Conservation (phyloP, 805 yeast species). For the Myxozyma neglecta region DNA sequence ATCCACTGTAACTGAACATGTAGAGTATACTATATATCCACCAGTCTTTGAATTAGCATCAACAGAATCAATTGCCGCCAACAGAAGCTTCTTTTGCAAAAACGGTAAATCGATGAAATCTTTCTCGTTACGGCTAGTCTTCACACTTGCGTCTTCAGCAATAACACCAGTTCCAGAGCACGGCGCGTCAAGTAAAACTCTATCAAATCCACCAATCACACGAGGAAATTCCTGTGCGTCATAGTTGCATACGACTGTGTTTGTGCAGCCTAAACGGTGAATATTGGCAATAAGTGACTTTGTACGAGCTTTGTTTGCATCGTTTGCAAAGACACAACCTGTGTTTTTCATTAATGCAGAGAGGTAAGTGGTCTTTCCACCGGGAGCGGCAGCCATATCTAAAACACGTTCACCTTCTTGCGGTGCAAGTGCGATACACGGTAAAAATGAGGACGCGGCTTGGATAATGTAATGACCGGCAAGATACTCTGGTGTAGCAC, state of each 20-base stretch:
- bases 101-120: conserved; percentile 97
- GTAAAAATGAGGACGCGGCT: conserved; percentile 97
- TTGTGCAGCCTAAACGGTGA: conserved; percentile 94
- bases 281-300: conserved; percentile 95
- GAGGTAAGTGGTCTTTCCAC: conserved; percentile 95
- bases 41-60: conserved; percentile 91
- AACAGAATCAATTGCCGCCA: conserved; percentile 96
- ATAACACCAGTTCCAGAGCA: conserved; percentile 99
- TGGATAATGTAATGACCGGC: conserved; percentile 97
- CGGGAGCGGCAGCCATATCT: conserved; percentile 99
- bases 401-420: conserved; percentile 92
- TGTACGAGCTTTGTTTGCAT: conserved; percentile 93
- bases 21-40: conserved; percentile 92
- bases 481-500: conserved; percentile 98
- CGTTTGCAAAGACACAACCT: conserved; percentile 96
- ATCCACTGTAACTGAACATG: conserved; percentile 97
- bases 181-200: conserved; percentile 95
- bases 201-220: conserved; percentile 96
- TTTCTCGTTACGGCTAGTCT: conserved; percentile 88
- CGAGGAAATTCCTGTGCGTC: conserved; percentile 98
- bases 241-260: conserved; percentile 93
- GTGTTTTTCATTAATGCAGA: conserved; percentile 97
- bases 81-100: conserved; percentile 86
- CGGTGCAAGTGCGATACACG: conserved; percentile 97
- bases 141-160: conserved; percentile 94